phyloP scores from a whole-genome alignment of 345 rosid genomes.

The Jatropha curcas region DNA sequence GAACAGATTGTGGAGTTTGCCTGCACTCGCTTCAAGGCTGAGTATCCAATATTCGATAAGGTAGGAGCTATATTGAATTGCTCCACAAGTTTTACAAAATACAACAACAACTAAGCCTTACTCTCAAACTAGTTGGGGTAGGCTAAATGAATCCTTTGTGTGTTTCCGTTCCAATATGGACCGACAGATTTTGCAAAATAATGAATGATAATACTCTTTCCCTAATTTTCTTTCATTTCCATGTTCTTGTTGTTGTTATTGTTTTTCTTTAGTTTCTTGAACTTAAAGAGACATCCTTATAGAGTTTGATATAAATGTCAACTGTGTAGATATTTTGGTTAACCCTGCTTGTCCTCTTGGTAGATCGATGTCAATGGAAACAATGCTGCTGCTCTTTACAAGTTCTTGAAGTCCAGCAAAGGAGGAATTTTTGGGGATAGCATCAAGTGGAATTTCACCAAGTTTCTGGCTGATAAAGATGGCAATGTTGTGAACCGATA shows the following conservation, averaged over 20 bases:
- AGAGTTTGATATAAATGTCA: not conserved
- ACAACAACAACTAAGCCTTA: too few relatives aligned
- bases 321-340: not conserved
- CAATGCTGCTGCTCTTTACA: constrained; percentile 73
- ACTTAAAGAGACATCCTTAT: not conserved
- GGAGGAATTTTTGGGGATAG: constrained; percentile 68
- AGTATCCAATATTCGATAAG: constrained; percentile 39
- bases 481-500: constrained; percentile 79
- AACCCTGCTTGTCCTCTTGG: not conserved
- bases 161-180: too few relatives aligned
- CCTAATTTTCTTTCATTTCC: not conserved
- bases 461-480: constrained; percentile 78
- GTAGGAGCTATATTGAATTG: constrained; percentile 11
- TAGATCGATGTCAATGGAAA: constrained; percentile 90
- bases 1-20: constrained; percentile 36
- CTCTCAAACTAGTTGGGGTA: too few relatives aligned
- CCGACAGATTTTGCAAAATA: not conserved
- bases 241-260: not conserved
- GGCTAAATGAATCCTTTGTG: too few relatives aligned
- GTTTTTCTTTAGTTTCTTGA: not conserved
- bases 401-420: constrained; percentile 80
- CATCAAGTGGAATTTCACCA: constrained; percentile 89
- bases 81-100: not conserved
- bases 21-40: constrained; percentile 41
- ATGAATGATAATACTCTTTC: not conserved